These are phyloP conservation scores for Euptelea pleiosperma DNA, from an alignment of 164 flowering plant species.

Conservation along the genomic window DNA sequence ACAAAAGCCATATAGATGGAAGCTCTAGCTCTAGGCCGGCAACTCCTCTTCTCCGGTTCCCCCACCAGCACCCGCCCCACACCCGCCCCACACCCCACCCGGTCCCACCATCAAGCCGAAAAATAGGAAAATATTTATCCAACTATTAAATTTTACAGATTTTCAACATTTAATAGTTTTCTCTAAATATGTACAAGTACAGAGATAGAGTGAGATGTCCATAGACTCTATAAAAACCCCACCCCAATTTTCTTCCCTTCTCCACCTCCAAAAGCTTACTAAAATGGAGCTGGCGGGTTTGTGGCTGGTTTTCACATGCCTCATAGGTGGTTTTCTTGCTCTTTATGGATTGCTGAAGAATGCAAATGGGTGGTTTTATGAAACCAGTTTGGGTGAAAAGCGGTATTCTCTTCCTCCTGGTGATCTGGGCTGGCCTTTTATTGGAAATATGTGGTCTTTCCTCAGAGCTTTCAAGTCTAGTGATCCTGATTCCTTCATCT, in stretches of 20 bases:
- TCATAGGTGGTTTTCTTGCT: constrained; percentile 21
- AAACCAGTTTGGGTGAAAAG: constrained; percentile 45
- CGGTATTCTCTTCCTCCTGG: constrained; percentile 67
- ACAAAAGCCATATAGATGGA: too few relatives aligned
- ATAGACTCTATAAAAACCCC: background rate
- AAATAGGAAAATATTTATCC: background rate
- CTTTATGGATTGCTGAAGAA: constrained; percentile 32
- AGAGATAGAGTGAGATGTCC: background rate
- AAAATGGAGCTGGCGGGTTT: constrained; percentile 9
- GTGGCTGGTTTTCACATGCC: constrained; percentile 3
- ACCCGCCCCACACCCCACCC: too few relatives aligned
- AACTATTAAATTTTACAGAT: background rate
- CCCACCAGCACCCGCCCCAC: background rate
- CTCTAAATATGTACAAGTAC: background rate
- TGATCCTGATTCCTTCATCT: constrained; percentile 77
- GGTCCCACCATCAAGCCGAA: background rate
- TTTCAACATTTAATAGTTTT: background rate
- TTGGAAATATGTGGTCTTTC: constrained; percentile 86
- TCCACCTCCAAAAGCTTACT: background rate
- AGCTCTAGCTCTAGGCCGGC: too few relatives aligned
- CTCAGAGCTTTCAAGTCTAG: constrained; percentile 70
- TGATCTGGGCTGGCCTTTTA: constrained; percentile 77
- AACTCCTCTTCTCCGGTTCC: background rate
- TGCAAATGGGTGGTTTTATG: constrained; percentile 55
- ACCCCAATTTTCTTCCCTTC: background rate